A percentile compares a stretch with the other conserved stretches of the same genome.
These are phyloP conservation scores for Stentor coeruleus DNA, from an alignment of 73 alveolate genomes.

Conservation along the genomic window DNA sequence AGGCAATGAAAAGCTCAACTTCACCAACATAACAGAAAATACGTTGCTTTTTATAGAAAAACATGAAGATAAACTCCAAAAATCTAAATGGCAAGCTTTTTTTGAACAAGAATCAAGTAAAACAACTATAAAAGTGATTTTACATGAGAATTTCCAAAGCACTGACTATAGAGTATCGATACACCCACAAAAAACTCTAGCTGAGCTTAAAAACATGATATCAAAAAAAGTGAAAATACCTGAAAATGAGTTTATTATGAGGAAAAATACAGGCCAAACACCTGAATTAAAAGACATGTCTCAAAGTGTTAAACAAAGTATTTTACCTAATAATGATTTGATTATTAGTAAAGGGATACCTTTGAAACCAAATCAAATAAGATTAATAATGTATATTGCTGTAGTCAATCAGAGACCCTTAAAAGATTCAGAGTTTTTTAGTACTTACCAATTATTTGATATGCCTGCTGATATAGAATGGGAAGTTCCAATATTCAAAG, in stretches of 20 bases:
- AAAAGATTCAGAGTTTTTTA: neutral
- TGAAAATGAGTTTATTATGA: conserved; percentile 13
- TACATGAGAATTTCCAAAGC: neutral
- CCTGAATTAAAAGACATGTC: conserved; percentile 16
- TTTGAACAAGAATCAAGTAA: neutral
- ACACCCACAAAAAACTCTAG: conserved; percentile 11
- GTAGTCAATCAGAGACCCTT: neutral
- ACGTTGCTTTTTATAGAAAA: neutral
- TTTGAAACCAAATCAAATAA: neutral
- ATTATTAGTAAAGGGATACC: neutral
- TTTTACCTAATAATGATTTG: neutral
- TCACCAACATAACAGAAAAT: neutral
- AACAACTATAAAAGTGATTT: neutral
- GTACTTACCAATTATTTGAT: neutral
- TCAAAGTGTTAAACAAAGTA: neutral
- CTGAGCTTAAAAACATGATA: neutral
- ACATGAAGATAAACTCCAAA: too few species aligned
- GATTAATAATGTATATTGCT: neutral
- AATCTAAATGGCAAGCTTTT: neutral
- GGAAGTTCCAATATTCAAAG: neutral
- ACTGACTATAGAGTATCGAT: neutral
- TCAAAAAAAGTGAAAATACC: neutral
- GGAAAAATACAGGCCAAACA: neutral
- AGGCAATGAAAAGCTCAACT: neutral
- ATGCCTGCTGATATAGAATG: neutral